phyloP scores from a whole-genome alignment of 192 early-diverging fungal species.

The Globomyces pollinis-pini region DNA sequence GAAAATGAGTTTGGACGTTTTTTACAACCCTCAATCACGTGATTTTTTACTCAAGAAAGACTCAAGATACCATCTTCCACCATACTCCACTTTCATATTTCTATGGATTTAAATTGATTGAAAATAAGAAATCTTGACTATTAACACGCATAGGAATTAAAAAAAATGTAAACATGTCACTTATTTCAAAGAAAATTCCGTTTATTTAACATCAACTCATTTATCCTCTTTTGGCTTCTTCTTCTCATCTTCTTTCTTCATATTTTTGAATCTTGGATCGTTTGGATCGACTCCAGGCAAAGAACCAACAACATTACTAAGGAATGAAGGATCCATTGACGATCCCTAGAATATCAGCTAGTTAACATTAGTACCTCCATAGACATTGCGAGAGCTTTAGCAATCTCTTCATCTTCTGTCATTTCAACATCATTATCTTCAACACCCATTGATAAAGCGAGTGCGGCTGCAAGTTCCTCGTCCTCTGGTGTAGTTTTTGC shows the following conservation, averaged over 20 bases:
- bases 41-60: no score
- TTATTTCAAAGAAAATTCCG: no score
- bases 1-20: background rate
- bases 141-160: no score
- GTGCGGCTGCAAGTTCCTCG: constrained; percentile 56
- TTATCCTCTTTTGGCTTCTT: constrained; percentile 16
- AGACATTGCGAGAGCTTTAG: constrained; percentile 66
- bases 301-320: constrained; percentile 42
- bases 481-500: constrained; percentile 40
- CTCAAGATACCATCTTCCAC: no score
- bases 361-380: constrained; percentile 35
- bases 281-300: constrained; percentile 83
- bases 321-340: constrained; percentile 11
- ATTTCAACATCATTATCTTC: constrained; percentile 50
- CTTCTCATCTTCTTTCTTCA: constrained; percentile 18
- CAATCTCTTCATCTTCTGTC: constrained; percentile 68
- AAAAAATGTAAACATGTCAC: no score
- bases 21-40: background rate
- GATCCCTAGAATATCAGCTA: background rate
- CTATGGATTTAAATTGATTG: no score
- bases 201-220: no score
- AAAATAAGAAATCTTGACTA: no score
- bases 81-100: no score
- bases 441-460: constrained; percentile 61
- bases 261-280: constrained; percentile 72